Conservation (phyloP, 164 flowering plant genomes). For the Chloranthus sessilifolius region DNA sequence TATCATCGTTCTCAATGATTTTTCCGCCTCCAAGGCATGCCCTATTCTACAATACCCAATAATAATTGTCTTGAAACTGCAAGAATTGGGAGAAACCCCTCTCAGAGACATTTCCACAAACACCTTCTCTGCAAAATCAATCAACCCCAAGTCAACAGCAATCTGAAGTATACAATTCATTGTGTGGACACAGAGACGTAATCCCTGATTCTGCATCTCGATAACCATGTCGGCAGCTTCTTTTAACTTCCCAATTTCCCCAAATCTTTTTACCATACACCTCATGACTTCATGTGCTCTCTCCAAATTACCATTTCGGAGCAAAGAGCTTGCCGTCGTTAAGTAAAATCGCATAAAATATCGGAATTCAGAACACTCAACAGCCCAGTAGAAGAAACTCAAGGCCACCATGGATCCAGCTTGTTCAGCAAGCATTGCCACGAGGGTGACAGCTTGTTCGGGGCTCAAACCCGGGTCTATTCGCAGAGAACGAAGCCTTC, state of each 20-base stretch:
- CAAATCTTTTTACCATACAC: conserved; percentile 55
- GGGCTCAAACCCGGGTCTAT: conserved; percentile 42
- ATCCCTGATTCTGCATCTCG: conserved; percentile 71
- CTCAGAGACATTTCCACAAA: conserved; percentile 75
- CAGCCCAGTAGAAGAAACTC: conserved; percentile 77
- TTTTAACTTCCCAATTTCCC: conserved; percentile 59
- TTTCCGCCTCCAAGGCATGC: conserved; percentile 46
- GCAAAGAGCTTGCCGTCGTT: conserved; percentile 45
- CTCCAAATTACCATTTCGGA: conserved; percentile 51
- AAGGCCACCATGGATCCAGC: conserved; percentile 78
- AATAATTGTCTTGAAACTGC: conserved; percentile 58
- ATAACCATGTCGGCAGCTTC: conserved; percentile 66
- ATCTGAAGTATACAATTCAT: conserved; percentile 44
- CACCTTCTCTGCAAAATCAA: conserved; percentile 56
- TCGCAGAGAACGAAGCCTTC: conserved; percentile 29
- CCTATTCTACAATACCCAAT: conserved; percentile 52
- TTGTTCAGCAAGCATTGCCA: conserved; percentile 59
- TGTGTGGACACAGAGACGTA: conserved; percentile 29
- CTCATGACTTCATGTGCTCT: conserved; percentile 67
- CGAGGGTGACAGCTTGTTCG: conserved; percentile 66
- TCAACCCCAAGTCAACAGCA: conserved; percentile 37
- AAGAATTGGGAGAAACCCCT: conserved; percentile 55
- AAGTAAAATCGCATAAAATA: conserved; percentile 76
- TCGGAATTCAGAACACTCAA: conserved; percentile 42
- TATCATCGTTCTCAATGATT: conserved; percentile 58